Conservation (phyloP, 805 yeast species). For the Candida arabinofermentans region DNA sequence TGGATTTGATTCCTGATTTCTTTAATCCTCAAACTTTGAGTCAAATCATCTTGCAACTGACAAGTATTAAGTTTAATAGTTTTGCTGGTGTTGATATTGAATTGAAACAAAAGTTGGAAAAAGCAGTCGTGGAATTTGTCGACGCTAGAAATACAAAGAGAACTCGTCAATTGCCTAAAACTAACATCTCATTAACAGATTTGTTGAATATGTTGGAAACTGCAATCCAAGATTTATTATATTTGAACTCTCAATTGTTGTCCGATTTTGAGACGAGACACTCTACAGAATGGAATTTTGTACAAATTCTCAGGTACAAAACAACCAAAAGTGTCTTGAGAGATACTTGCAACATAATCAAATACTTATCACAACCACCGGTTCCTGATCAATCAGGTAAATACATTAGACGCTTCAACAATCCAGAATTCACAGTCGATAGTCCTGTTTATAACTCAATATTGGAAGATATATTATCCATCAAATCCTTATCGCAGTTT, state of each 20-base stretch:
- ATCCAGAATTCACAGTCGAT: background rate
- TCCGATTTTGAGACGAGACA: conserved; percentile 8
- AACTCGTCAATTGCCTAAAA: conserved; percentile 1
- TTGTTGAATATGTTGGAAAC: conserved; percentile 10
- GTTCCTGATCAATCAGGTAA: background rate
- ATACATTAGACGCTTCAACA: background rate
- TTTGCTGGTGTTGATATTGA: background rate
- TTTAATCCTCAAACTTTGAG: conserved; percentile 4
- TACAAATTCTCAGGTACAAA: conserved; percentile 4
- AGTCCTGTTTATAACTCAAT: background rate
- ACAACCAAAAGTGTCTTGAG: conserved; percentile 9
- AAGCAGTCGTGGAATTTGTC: background rate
- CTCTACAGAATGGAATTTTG: conserved; percentile 8
- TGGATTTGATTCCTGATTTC: conserved; percentile 3
- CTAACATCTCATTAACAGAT: conserved; percentile 5
- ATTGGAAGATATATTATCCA: conserved; percentile 3
- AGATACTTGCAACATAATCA: conserved; percentile 9
- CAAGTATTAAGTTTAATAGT: background rate
- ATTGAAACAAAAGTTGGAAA: background rate
- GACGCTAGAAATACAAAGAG: conserved; percentile 3
- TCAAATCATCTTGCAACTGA: background rate
- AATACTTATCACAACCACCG: background rate
- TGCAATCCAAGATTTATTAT: conserved; percentile 9
- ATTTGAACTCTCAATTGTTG: conserved; percentile 6
- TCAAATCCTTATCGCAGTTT: background rate